Evolutionary conservation across 2,329 filamentous ascomycete species (phyloP).

Genomic region (Gremmenia infestans): DNA sequence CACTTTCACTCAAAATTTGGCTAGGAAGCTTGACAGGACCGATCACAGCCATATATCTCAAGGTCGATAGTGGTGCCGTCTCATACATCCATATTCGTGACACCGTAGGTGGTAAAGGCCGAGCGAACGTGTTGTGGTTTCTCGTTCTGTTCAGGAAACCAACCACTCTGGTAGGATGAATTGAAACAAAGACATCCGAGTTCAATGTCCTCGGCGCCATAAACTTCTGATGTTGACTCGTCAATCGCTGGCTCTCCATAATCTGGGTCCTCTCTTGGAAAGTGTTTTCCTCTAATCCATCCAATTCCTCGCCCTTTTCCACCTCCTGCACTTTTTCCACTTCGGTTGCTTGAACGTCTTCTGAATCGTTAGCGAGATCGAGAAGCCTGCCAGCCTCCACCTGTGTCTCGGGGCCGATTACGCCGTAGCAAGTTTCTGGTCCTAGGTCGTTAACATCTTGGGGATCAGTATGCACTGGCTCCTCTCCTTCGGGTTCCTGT

Average conservation of each 20-base stretch:
- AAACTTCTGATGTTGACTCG: slow-evolving; percentile 42
- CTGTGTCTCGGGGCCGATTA: slow-evolving; percentile 27
- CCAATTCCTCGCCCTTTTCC: background rate
- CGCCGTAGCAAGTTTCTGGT: slow-evolving; percentile 27
- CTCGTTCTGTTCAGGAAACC: slow-evolving; percentile 49
- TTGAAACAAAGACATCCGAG: slow-evolving; percentile 51
- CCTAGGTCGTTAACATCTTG: background rate
- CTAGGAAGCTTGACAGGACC: slow-evolving; percentile 42
- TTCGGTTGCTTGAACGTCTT: background rate
- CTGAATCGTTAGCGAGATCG: background rate
- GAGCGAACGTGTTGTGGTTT: slow-evolving; percentile 39
- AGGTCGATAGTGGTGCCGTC: slow-evolving; percentile 40
- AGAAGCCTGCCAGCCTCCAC: slow-evolving; percentile 15
- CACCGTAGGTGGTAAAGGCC: slow-evolving; percentile 50
- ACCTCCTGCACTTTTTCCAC: background rate
- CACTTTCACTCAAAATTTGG: slow-evolving; percentile 40
- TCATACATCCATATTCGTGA: slow-evolving; percentile 60
- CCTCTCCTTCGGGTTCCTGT: background rate
- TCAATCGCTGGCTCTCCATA: slow-evolving; percentile 47
- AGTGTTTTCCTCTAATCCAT: slow-evolving; percentile 3
- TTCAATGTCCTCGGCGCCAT: slow-evolving; percentile 45
- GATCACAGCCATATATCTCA: slow-evolving; percentile 57
- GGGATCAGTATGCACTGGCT: background rate
- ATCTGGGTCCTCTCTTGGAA: slow-evolving; percentile 19
- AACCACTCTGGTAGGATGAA: slow-evolving; percentile 42